Percentiles rank a stretch among this genome's conserved stretches.
Evolutionary conservation across 2,329 filamentous ascomycete species (phyloP).

Genomic region (Amauroascus niger): DNA sequence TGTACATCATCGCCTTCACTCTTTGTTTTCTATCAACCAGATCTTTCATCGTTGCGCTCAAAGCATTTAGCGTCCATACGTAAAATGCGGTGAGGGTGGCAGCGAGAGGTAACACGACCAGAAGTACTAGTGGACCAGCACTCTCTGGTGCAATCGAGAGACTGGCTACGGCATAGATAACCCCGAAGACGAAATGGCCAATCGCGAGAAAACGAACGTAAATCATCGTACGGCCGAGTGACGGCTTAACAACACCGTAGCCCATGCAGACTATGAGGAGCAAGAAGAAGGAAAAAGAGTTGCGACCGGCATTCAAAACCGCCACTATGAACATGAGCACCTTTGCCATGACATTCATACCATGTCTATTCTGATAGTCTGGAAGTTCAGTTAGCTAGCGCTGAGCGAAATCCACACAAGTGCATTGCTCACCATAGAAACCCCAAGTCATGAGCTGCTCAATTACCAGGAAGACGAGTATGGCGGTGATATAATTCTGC

Average conservation of each 20-base stretch:
- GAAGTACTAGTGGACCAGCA: conserved; percentile 78
- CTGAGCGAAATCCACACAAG: neutral
- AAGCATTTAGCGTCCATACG: conserved; percentile 93
- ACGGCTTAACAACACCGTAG: conserved; percentile 93
- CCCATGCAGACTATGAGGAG: conserved; percentile 98
- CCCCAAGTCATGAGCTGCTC: conserved; percentile 99
- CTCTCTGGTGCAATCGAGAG: conserved; percentile 81
- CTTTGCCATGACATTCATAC: conserved; percentile 72
- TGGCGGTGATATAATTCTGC: conserved; percentile 98
- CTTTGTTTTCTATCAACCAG: conserved; percentile 89
- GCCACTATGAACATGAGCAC: conserved; percentile 85
- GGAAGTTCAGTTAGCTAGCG: conserved; percentile 27
- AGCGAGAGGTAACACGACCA: conserved; percentile 86
- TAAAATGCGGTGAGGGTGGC: conserved; percentile 93
- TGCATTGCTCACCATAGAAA: conserved; percentile 63
- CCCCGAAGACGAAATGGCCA: conserved; percentile 86
- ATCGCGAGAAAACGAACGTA: conserved; percentile 84
- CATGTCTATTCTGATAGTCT: conserved; percentile 90
- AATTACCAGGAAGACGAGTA: conserved; percentile 82
- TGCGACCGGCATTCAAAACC: conserved; percentile 81
- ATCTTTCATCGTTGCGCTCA: conserved; percentile 92
- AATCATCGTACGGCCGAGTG: conserved; percentile 85
- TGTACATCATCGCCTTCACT: conserved; percentile 91
- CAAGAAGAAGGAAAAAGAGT: conserved; percentile 97
- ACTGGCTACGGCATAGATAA: conserved; percentile 85